A percentile compares a stretch with the other conserved stretches of the same genome.
Conservation (phyloP, 495 filamentous ascomycete species). For the Penicillium robsamsonii region DNA sequence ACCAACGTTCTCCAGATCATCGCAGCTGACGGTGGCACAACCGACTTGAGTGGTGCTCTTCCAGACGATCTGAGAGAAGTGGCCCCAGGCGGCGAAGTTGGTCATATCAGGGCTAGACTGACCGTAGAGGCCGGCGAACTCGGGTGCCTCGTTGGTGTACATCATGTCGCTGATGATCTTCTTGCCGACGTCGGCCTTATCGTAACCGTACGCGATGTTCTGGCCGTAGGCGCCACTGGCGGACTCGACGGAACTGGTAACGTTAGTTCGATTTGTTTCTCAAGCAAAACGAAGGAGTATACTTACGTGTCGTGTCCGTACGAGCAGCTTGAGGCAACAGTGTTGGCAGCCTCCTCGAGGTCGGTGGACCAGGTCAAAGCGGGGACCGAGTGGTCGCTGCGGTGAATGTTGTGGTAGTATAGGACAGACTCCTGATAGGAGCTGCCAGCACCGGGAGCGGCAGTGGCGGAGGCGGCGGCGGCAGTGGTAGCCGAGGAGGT, state of each 20-base stretch:
- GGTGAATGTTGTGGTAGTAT: constrained; percentile 82
- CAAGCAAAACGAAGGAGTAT: neutral
- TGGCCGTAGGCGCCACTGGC: constrained; percentile 71
- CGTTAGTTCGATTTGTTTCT: constrained; percentile 4
- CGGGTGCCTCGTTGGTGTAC: constrained; percentile 75
- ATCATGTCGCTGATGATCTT: constrained; percentile 68
- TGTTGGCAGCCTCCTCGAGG: constrained; percentile 60
- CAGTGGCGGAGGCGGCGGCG: constrained; percentile 9
- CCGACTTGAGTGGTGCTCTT: constrained; percentile 66
- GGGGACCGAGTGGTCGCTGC: constrained; percentile 73
- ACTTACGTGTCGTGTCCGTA: constrained; percentile 79
- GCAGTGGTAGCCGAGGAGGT: constrained; percentile 18
- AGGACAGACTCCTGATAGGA: constrained; percentile 51
- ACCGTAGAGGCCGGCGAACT: constrained; percentile 47
- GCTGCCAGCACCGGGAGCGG: constrained; percentile 23
- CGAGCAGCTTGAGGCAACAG: constrained; percentile 55
- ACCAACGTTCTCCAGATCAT: constrained; percentile 43
- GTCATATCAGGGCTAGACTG: constrained; percentile 50
- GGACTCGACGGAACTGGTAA: constrained; percentile 38
- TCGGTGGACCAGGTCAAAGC: constrained; percentile 61
- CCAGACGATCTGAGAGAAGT: constrained; percentile 93
- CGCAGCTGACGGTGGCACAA: constrained; percentile 63
- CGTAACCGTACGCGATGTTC: constrained; percentile 65
- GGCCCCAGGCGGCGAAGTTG: constrained; percentile 71
- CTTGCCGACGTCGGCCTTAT: constrained; percentile 50